Evolutionary conservation across 306 rosid species (phyloP).

Genomic region (Quercus variabilis): DNA sequence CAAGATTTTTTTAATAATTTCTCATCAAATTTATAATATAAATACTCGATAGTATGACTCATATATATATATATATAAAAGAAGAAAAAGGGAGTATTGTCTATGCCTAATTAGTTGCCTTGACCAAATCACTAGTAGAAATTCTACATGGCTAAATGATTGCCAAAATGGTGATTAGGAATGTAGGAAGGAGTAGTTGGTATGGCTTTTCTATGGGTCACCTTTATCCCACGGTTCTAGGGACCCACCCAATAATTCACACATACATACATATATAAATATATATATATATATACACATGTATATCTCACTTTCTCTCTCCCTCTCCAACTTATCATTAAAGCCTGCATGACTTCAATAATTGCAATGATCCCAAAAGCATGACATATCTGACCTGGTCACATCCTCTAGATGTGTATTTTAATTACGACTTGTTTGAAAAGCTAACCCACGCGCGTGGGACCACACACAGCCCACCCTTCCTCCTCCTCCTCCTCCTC

Average conservation of each 20-base stretch:
- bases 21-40: no score
- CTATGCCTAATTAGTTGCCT: not conserved
- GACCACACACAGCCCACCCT: slow-evolving; percentile 25
- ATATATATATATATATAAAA: not conserved
- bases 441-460: slow-evolving; percentile 61
- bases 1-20: no score
- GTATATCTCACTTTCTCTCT: not conserved
- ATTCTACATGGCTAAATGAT: slow-evolving; percentile 23
- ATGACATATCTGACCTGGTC: slow-evolving; percentile 71
- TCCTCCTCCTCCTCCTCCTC: not conserved
- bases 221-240: not conserved
- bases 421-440: slow-evolving; percentile 36
- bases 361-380: slow-evolving; percentile 94
- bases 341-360: slow-evolving; percentile 94
- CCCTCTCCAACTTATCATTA: slow-evolving; percentile 54
- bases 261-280: not conserved
- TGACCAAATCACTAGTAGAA: slow-evolving; percentile 10
- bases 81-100: not conserved
- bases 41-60: no score
- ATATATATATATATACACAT: not conserved
- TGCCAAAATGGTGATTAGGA: slow-evolving; percentile 35
- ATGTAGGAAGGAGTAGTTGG: slow-evolving; percentile 5
- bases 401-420: slow-evolving; percentile 36
- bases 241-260: slow-evolving; percentile 54
- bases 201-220: not conserved